phyloP scores from a whole-genome alignment of 306 rosid species.

The Morella rubra region DNA sequence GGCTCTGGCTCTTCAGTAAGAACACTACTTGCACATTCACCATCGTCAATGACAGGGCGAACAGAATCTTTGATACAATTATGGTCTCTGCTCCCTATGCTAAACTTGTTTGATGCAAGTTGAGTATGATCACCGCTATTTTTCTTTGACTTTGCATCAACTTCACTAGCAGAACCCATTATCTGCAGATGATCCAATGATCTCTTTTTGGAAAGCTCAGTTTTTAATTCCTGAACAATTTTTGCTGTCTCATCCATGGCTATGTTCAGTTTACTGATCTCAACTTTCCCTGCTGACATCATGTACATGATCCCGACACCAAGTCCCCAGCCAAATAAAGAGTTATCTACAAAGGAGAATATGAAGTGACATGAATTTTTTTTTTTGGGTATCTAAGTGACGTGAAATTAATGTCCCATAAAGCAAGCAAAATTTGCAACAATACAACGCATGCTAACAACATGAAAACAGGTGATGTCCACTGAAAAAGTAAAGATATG shows the following conservation, averaged over 20 bases:
- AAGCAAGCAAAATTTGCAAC: background rate
- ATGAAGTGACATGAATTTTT: background rate
- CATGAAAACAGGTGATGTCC: background rate
- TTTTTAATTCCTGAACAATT: slow-evolving; percentile 54
- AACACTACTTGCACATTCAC: slow-evolving; percentile 62
- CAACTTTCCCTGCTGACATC: slow-evolving; percentile 69
- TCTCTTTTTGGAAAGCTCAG: slow-evolving; percentile 56
- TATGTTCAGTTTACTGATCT: slow-evolving; percentile 51
- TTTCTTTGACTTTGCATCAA: slow-evolving; percentile 17
- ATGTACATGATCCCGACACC: slow-evolving; percentile 62
- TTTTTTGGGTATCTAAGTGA: no score
- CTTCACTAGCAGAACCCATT: slow-evolving; percentile 28
- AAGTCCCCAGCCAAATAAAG: slow-evolving; percentile 63
- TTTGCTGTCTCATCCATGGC: slow-evolving; percentile 54
- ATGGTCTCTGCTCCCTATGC: slow-evolving; percentile 14
- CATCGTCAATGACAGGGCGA: slow-evolving; percentile 34
- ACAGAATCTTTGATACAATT: slow-evolving; percentile 25
- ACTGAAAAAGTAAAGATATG: background rate
- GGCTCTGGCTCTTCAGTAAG: slow-evolving; percentile 65
- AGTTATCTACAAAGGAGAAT: slow-evolving; percentile 39
- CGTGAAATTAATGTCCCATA: no score
- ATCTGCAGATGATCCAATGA: slow-evolving; percentile 26
- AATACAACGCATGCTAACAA: background rate
- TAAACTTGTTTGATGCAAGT: slow-evolving; percentile 26
- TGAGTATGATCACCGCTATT: slow-evolving; percentile 25